Evolutionary conservation across 2,329 filamentous ascomycete genomes (phyloP), one percentile per base, ranked within the genome.

Genomic region (Penicillium sp.): DNA sequence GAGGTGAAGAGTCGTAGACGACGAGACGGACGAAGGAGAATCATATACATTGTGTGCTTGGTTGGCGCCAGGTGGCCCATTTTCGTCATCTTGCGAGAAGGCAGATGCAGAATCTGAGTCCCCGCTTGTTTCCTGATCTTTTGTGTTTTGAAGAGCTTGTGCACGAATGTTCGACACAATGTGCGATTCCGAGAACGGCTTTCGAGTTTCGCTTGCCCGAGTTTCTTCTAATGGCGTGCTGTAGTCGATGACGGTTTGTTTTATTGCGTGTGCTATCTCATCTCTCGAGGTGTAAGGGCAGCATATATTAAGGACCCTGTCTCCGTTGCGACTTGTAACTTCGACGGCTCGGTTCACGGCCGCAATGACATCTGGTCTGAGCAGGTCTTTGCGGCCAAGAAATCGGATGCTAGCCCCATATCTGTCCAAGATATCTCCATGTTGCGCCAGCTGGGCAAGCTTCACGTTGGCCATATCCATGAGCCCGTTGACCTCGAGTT

Each of bases 401-500:
- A 99, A 85, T 52, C 90, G 85, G 53, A 99, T 86, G 55, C 87
- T 84, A 26, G 93, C 94, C 33, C 93, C 94, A 67, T 97, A 99
- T 61, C 90, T 87, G 66, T 97, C 91, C 38, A 99, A 81, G 24
- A 99, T 80, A 67, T 96, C 92, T 28, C 94, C 94, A 66, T 99
- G 94, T 68, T 96, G 90, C 24, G 90, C 87, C 65, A 99, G 80
- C 72, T 99, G 94, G 59, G 89, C 85, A 24, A 99, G 81, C 77
- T 97, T 97, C 66, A 94, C 85, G 78, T 96, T 97, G 59, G 93
- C 93, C 81, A 99, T 91, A 69, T 96, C 89, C 94, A 99, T 99
- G 61, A 99, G 78, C 28, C 91, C 92, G 69, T 97, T 91, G 8
- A 99, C 94, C 73, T 99, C 94, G 74, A 95, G 94, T 74, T 94